These are phyloP conservation scores for Heterobasidion annosum DNA, from an alignment of 1,284 basidiomycete species.

Conservation along the genomic window DNA sequence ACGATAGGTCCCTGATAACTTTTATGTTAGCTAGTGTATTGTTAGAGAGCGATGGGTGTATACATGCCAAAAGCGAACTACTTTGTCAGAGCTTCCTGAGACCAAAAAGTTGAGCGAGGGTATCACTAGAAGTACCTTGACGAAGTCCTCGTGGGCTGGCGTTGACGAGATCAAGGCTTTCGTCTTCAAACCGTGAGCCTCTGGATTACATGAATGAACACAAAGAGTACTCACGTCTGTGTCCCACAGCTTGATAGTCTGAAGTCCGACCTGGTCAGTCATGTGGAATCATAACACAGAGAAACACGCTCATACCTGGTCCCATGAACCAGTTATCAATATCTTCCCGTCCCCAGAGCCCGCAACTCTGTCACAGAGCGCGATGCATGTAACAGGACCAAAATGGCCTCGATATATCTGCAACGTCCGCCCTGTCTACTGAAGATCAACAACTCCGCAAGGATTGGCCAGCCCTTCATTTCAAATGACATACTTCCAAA, in stretches of 20 bases:
- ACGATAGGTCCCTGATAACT: conserved; percentile 48
- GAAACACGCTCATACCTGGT: conserved; percentile 46
- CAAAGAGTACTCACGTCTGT: conserved; percentile 39
- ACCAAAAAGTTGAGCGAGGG: conserved; percentile 60
- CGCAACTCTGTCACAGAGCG: conserved; percentile 41
- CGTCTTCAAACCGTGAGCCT: conserved; percentile 35
- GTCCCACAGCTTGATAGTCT: conserved; percentile 84
- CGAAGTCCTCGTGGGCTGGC: conserved; percentile 79
- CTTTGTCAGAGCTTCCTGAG: conserved; percentile 89
- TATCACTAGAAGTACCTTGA: conserved; percentile 72
- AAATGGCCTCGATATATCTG: conserved; percentile 75
- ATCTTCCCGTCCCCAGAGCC: conserved; percentile 32
- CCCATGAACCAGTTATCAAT: conserved; percentile 87
- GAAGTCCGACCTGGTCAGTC: neutral
- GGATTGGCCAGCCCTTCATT: neutral
- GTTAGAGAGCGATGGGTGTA: neutral
- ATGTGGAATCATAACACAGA: conserved; percentile 8
- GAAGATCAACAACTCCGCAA: too few relatives aligned
- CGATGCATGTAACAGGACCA: conserved; percentile 79
- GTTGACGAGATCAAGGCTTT: conserved; percentile 62
- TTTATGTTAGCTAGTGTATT: neutral
- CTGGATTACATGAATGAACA: neutral
- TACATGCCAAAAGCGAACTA: conserved; percentile 74
- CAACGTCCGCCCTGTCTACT: conserved; percentile 69
- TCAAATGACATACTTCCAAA: conserved; percentile 45